Conservation (phyloP, 805 yeast species). For the Candida wancherniae region DNA sequence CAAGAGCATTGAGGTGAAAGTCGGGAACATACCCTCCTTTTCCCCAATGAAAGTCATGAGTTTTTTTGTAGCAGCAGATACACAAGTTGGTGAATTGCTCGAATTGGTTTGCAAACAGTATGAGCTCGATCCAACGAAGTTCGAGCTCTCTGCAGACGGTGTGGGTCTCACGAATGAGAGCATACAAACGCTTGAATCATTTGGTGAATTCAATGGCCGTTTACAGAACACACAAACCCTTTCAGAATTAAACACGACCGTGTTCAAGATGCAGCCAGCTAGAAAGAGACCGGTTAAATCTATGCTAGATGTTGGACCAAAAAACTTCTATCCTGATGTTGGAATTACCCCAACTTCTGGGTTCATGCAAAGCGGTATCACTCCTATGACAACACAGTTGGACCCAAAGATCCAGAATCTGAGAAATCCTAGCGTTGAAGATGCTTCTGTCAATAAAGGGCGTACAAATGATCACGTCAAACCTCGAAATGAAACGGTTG, state of each 20-base stretch:
- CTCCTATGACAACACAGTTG: constrained; percentile 20
- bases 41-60: constrained; percentile 11
- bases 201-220: no score
- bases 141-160: constrained; percentile 20
- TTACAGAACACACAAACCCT: constrained; percentile 9
- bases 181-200: no score
- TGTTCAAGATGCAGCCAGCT: constrained; percentile 19
- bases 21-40: constrained; percentile 11
- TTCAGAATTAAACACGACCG: constrained; percentile 8
- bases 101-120: constrained; percentile 25
- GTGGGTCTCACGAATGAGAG: constrained; percentile 2
- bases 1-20: constrained; percentile 13
- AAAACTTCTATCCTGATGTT: constrained; percentile 14
- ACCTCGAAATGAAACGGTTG: neutral
- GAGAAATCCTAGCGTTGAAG: no score
- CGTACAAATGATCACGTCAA: no score
- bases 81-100: constrained; percentile 15
- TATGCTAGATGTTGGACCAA: constrained; percentile 11
- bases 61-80: constrained; percentile 12
- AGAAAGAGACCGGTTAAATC: constrained; percentile 8
- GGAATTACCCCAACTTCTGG: constrained; percentile 29
- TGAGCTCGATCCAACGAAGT: constrained; percentile 24
- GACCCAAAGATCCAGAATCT: constrained; percentile 18
- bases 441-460: no score
- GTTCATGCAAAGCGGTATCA: constrained; percentile 18